These are phyloP conservation scores for Colletotrichum kahawae DNA, from an alignment of 2,329 filamentous ascomycete genomes.

Conservation along the genomic window DNA sequence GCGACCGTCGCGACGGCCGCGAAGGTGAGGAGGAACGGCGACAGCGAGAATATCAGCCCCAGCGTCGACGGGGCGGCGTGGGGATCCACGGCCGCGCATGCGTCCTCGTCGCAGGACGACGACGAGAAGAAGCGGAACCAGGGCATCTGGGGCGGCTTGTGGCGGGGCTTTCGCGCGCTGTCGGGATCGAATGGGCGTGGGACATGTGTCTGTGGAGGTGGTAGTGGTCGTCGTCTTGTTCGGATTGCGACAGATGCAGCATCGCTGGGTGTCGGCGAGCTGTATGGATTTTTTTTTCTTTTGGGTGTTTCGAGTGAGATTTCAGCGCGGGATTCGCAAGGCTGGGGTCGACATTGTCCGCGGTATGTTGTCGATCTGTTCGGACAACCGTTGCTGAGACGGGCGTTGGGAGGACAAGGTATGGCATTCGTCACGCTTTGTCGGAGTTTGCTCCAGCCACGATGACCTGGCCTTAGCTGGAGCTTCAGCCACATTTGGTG, in stretches of 20 bases:
- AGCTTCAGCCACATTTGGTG: background rate
- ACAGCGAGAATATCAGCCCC: slow-evolving; percentile 62
- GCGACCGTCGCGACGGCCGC: slow-evolving; percentile 65
- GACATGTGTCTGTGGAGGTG: background rate
- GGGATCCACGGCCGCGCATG: slow-evolving; percentile 54
- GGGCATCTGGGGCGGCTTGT: slow-evolving; percentile 16
- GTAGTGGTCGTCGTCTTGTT: background rate
- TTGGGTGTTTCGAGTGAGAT: background rate
- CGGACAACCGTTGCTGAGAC: slow-evolving; percentile 3
- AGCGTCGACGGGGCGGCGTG: slow-evolving; percentile 39
- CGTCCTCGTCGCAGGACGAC: slow-evolving; percentile 61
- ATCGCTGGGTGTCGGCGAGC: background rate
- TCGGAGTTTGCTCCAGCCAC: slow-evolving; percentile 11
- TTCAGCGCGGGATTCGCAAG: slow-evolving; percentile 5
- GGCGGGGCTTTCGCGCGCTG: background rate
- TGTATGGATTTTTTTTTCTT: background rate
- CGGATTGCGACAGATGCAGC: background rate
- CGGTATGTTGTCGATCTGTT: slow-evolving; percentile 1
- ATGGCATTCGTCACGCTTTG: background rate
- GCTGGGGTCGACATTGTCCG: slow-evolving; percentile 7
- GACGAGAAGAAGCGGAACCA: slow-evolving; percentile 27
- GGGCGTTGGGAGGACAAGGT: background rate
- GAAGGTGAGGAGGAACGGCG: slow-evolving; percentile 77
- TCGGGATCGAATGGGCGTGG: slow-evolving; percentile 3
- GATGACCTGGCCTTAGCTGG: background rate